Conservation (phyloP, 495 filamentous ascomycete genomes). For the Choiromyces venosus region DNA sequence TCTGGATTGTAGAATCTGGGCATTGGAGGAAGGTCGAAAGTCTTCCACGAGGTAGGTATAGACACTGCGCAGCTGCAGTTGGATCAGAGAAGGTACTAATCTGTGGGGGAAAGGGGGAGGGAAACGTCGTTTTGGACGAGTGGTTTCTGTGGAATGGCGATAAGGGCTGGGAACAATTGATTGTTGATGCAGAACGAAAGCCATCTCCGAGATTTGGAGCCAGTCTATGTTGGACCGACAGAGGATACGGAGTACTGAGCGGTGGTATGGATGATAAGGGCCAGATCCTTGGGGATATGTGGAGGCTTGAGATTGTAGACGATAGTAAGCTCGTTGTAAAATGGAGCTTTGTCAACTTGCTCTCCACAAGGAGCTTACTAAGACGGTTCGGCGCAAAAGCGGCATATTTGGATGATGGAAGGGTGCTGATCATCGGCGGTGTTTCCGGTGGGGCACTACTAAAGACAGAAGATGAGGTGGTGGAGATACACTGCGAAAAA, state of each 20-base stretch:
- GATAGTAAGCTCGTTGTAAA: conserved; percentile 24
- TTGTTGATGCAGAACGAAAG: conserved; percentile 36
- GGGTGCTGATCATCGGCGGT: conserved; percentile 35
- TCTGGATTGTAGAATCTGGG: conserved; percentile 60
- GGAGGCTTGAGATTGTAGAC: conserved; percentile 33
- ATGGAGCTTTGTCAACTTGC: conserved; percentile 38
- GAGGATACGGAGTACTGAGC: conserved; percentile 32
- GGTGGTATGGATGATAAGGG: conserved; percentile 40
- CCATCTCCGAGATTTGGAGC: conserved; percentile 45
- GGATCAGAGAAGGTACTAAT: conserved; percentile 52
- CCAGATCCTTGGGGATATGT: conserved; percentile 37
- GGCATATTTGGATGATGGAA: conserved; percentile 27
- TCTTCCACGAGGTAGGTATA: conserved; percentile 61
- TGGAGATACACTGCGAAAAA: conserved; percentile 37
- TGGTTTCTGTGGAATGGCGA: conserved; percentile 61
- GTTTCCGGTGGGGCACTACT: conserved; percentile 34
- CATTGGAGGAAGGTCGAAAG: conserved; percentile 59
- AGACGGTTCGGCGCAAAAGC: conserved; percentile 38
- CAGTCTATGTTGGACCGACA: conserved; percentile 44
- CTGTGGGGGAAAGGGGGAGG: conserved; percentile 63
- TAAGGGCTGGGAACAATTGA: conserved; percentile 50
- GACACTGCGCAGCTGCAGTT: conserved; percentile 63
- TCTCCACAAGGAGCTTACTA: conserved; percentile 32
- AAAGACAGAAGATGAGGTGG: conserved; percentile 35
- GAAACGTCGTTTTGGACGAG: conserved; percentile 52